Evolutionary conservation across 805 yeast genomes (phyloP).

Genomic region (Jamesozyma spencerorum): DNA sequence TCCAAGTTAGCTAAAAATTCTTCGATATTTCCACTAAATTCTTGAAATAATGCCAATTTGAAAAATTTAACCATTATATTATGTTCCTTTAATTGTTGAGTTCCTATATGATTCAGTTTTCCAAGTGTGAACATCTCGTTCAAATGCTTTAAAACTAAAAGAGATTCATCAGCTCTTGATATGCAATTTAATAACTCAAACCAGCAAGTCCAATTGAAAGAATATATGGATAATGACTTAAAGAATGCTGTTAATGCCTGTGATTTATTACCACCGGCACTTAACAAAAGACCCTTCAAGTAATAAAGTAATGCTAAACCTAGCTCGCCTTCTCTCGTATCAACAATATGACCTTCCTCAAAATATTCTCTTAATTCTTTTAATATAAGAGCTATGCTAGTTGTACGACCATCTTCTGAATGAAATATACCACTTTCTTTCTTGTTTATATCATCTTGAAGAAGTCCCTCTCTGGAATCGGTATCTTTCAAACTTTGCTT

Average conservation of each 20-base stretch:
- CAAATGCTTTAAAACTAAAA: constrained; percentile 31
- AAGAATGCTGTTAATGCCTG: constrained; percentile 55
- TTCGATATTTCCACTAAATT: constrained; percentile 59
- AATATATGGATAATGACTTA: constrained; percentile 55
- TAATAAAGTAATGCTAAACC: constrained; percentile 54
- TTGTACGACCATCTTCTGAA: constrained; percentile 18
- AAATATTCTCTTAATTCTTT: constrained; percentile 32
- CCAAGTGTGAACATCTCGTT: constrained; percentile 21
- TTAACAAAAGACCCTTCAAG: constrained; percentile 59
- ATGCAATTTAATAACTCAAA: constrained; percentile 60
- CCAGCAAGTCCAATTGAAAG: constrained; percentile 95
- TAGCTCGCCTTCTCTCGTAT: constrained; percentile 8
- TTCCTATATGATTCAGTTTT: constrained; percentile 7
- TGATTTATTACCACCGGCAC: constrained; percentile 44
- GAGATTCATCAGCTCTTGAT: constrained; percentile 53
- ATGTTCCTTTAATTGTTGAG: constrained; percentile 10
- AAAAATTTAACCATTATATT: constrained; percentile 45
- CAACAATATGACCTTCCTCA: not conserved
- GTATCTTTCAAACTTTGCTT: constrained; percentile 5
- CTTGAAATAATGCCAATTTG: constrained; percentile 61
- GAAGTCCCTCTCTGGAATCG: constrained; percentile 4
- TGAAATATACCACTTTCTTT: constrained; percentile 1
- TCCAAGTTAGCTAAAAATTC: constrained; percentile 45
- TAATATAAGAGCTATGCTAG: constrained; percentile 29
- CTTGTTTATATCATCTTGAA: constrained; percentile 4